Base-by-base conservation (phyloP, 352 stramenopile genomes). In the Globisporangium yorkense region DNA sequence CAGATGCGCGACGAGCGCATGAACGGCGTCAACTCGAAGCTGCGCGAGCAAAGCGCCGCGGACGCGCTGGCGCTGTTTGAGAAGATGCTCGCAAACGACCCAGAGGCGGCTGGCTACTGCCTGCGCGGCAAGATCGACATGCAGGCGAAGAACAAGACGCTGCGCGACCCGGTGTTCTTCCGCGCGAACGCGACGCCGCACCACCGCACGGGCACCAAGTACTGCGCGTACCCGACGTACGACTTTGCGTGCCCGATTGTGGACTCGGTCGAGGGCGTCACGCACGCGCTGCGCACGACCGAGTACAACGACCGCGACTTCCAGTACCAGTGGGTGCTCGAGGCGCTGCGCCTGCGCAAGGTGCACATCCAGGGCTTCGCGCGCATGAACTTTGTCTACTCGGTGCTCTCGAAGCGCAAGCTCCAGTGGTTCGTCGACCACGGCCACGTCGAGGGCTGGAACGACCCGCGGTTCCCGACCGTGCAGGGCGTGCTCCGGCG, bases 361-460 rank as follows among this genome's bases (percentile, higher is more conserved):
- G 85, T 94, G 49, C 82, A 84, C 57, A 93, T 94, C 56, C 94
- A 99, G 71, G 86, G 93, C 52, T 99, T 99, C 69, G 93, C 96
- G 13, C 89, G 97, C 24, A 97, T 99, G 84, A 99, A 99, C 80
- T 99, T 99, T 72, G 92, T 98, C 62, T 94, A 99, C 72, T 99
- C 97, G 24, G 88, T 99, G 39, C 84, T 99, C 58, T 98, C 88
- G 57, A 99, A 99, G 83, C 92, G 97, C 51, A 99, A 99, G 75
- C 74, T 99, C 41, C 96, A 97, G 51, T 99, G 96, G 97, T 99
- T 99, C 74, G 97, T 99, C 10, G 97, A 99, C 59, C 89, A 98
- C 45, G 87, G 89, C 16, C 68, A 96, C 58, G 97, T 99, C 1
- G 88, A 96, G 53, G 91, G 95, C 66, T 99, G 97, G 97, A 92